A percentile compares a stretch with the other conserved stretches of the same genome.
Conservation (phyloP, 495 filamentous ascomycete species). For the Penicillium egyptiacum region DNA sequence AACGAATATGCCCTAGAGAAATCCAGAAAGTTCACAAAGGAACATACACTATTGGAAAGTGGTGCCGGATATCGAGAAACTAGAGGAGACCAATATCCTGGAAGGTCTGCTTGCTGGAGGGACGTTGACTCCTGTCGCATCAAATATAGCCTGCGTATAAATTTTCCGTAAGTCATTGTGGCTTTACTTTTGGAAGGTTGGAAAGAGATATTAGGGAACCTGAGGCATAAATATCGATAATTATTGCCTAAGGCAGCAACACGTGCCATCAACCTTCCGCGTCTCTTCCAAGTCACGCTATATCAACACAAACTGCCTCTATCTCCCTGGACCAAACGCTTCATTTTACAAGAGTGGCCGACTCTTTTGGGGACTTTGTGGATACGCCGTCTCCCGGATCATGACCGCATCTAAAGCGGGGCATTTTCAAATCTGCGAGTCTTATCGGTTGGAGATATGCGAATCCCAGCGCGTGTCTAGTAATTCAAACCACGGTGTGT, state of each 20-base stretch:
- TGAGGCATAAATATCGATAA: not conserved
- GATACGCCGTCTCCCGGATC: slow-evolving; percentile 16
- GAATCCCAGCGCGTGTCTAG: slow-evolving; percentile 5
- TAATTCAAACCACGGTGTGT: slow-evolving; percentile 7
- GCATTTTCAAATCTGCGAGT: slow-evolving; percentile 13
- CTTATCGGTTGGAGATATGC: slow-evolving; percentile 14
- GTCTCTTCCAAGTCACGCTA: not conserved
- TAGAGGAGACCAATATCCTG: not conserved
- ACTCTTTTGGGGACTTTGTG: not conserved
- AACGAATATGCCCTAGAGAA: not conserved
- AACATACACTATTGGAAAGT: not conserved
- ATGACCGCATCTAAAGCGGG: slow-evolving; percentile 54
- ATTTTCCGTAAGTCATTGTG: not conserved
- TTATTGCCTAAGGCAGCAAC: slow-evolving; percentile 9
- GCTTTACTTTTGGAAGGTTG: not conserved
- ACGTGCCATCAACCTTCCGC: slow-evolving; percentile 1
- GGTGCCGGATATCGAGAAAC: not conserved
- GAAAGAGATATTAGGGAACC: not conserved
- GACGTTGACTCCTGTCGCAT: too few species aligned
- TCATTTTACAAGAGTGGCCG: not conserved
- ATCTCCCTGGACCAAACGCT: not conserved
- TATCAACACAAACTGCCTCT: not conserved
- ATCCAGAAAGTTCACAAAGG: not conserved
- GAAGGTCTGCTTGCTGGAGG: too few species aligned
- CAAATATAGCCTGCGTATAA: too few species aligned